Evolutionary conservation across 2,329 filamentous ascomycete species (phyloP).

Genomic region (Pseudopithomyces maydicus): DNA sequence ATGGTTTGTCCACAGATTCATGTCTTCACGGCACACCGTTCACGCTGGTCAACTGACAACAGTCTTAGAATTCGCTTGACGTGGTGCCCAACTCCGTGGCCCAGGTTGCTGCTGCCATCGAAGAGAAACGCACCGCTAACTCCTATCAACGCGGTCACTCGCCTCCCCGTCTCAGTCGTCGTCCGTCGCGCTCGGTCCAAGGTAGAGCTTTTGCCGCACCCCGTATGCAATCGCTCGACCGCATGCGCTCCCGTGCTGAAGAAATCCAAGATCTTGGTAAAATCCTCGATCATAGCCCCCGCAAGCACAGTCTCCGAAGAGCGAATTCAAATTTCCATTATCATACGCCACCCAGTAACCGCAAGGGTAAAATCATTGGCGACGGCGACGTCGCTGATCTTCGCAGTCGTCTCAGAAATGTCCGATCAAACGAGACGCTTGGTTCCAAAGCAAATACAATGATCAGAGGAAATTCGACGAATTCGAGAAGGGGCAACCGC

Average conservation of each 20-base stretch:
- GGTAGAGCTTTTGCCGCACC: slow-evolving; percentile 60
- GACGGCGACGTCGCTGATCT: slow-evolving; percentile 37
- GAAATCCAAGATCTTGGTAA: slow-evolving; percentile 50
- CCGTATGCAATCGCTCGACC: slow-evolving; percentile 56
- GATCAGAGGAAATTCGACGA: slow-evolving; percentile 26
- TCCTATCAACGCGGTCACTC: slow-evolving; percentile 25
- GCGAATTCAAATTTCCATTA: slow-evolving; percentile 38
- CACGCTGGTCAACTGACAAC: slow-evolving; percentile 13
- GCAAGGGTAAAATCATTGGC: slow-evolving; percentile 37
- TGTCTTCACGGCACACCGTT: not conserved
- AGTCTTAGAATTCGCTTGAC: slow-evolving; percentile 56
- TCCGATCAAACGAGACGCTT: slow-evolving; percentile 40
- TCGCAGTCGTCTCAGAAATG: slow-evolving; percentile 32
- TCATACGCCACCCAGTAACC: slow-evolving; percentile 40
- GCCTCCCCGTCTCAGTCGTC: slow-evolving; percentile 34
- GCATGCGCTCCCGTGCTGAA: slow-evolving; percentile 48
- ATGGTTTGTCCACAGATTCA: slow-evolving; percentile 46
- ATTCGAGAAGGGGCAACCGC: slow-evolving; percentile 26
- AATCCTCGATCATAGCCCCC: slow-evolving; percentile 50
- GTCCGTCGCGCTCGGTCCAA: slow-evolving; percentile 49
- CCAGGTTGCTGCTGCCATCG: slow-evolving; percentile 60
- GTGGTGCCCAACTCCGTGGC: slow-evolving; percentile 61
- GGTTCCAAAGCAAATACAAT: slow-evolving; percentile 24
- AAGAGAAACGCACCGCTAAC: slow-evolving; percentile 52
- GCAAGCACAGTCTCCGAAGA: slow-evolving; percentile 43